A percentile compares a stretch with the other conserved stretches of the same genome.
phyloP scores from a whole-genome alignment of 352 stramenopile genomes.

The Globisporangium perplexum region DNA sequence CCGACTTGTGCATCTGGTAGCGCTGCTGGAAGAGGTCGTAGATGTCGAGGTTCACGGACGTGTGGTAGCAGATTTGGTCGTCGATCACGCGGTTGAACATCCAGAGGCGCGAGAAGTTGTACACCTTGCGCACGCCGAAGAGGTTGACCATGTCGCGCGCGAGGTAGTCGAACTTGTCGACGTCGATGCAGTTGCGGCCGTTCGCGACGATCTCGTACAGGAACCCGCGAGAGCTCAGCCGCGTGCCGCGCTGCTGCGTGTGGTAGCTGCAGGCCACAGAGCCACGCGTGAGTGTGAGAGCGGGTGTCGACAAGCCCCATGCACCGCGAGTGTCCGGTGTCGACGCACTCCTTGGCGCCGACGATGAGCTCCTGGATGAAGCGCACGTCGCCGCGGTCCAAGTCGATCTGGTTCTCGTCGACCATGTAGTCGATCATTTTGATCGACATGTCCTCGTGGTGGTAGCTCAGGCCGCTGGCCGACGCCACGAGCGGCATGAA shows the following conservation, averaged over 20 bases:
- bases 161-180: slow-evolving; percentile 92
- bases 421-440: slow-evolving; percentile 77
- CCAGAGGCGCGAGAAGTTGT: slow-evolving; percentile 71
- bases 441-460: slow-evolving; percentile 82
- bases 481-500: slow-evolving; percentile 74
- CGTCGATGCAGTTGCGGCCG: slow-evolving; percentile 87
- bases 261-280: slow-evolving; percentile 29
- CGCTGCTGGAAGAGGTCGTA: slow-evolving; percentile 89
- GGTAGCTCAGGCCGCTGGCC: slow-evolving; percentile 31
- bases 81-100: slow-evolving; percentile 84
- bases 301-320: too few relatives aligned
- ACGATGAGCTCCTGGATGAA: slow-evolving; percentile 81
- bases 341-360: slow-evolving; percentile 61
- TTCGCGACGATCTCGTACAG: slow-evolving; percentile 91
- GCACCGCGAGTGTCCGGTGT: too few relatives aligned
- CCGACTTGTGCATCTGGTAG: slow-evolving; percentile 73
- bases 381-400: slow-evolving; percentile 56
- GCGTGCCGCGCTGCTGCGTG: slow-evolving; percentile 21
- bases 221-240: slow-evolving; percentile 57
- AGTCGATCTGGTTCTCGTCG: slow-evolving; percentile 75
- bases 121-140: slow-evolving; percentile 72
- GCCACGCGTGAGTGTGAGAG: too few relatives aligned
- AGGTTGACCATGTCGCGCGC: slow-evolving; percentile 84
- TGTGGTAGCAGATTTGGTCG: slow-evolving; percentile 88
- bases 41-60: slow-evolving; percentile 81